phyloP scores from a whole-genome alignment of 176 grass and related monocot genomes.

The Tillandsia leiboldiana region DNA sequence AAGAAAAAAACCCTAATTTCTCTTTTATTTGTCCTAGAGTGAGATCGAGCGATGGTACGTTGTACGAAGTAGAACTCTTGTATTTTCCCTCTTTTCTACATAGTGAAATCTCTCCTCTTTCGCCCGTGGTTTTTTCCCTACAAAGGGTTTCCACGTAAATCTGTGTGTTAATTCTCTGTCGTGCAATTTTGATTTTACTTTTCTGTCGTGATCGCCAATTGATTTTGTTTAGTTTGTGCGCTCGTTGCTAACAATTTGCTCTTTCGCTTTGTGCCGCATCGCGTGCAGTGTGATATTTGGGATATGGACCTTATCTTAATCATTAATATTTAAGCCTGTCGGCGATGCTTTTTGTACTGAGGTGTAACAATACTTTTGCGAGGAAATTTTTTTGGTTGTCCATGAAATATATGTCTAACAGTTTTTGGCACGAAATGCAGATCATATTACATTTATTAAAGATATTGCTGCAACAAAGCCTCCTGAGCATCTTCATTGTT shows the following conservation, averaged over 20 bases:
- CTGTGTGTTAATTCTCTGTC: no score
- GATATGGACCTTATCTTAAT: not conserved
- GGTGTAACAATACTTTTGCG: not conserved
- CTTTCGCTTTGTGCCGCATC: not conserved
- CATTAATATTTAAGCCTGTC: not conserved
- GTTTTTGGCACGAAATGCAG: slow-evolving; percentile 27
- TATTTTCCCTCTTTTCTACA: no score
- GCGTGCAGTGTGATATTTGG: not conserved
- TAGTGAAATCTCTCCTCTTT: no score
- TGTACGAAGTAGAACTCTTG: no score
- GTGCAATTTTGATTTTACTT: no score
- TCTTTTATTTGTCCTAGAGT: no score
- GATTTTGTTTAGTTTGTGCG: no score
- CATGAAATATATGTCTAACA: not conserved
- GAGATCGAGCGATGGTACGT: no score
- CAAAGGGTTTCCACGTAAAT: no score
- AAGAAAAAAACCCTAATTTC: no score
- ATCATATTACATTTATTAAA: slow-evolving; percentile 64
- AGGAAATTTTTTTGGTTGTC: not conserved
- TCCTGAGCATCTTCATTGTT: slow-evolving; percentile 61
- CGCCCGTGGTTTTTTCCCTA: no score
- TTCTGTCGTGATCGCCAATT: no score
- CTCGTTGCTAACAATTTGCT: not conserved
- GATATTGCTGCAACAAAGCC: slow-evolving; percentile 59
- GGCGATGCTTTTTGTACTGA: not conserved